Base-by-base conservation (phyloP, 192 early-diverging fungal genomes). In the Funneliformis geosporum region DNA sequence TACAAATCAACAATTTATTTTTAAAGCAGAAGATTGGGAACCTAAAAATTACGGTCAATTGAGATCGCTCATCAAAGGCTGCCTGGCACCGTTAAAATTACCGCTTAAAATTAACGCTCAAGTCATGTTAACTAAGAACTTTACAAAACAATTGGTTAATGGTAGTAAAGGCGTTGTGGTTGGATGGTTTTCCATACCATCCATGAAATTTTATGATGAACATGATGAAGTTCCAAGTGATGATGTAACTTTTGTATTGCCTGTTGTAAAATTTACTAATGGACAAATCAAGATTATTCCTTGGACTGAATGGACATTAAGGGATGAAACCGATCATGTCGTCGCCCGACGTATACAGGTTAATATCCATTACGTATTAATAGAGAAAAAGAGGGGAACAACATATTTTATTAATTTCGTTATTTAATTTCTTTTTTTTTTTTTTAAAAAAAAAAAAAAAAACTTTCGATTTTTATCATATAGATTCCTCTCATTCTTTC, bases 51-150 rank as follows among this genome's bases (percentile, higher is more conserved):
- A 6, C 0, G 75, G 76, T 61, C 50, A 76, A 84, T 46, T 47
- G 62, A 28, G 80, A 76, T 62, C 69, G 78, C 75, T 80, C 75
- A 69, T 88, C 0, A 86, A 86, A 47, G 79, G 82, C 2, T 90
- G 91, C 73, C 79, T 85, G 18, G 93, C 94, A 0, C 93, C 91
- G 0, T 70, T 81, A 2, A 60, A 74, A 33, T 85, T 98, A 8
- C 85, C 87, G 64, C 82, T 98, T 28, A 96, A 95, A 85, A 27
- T 81, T 12, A 79, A 88, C 60, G 93, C 95, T 8, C 96, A 97
- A 79, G 96, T 98, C 2, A 96, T 96, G 93, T 83, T 98, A 71
- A 83, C 93, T 47, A 95, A 93, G 79, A 94, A 95, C 73, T 81
- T 91, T 40, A 88, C 88, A 7, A 60, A 79, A 16, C 82, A 82